These are phyloP conservation scores for Harringtonia aguacate DNA, from an alignment of 2,329 filamentous ascomycete species.

Conservation along the genomic window DNA sequence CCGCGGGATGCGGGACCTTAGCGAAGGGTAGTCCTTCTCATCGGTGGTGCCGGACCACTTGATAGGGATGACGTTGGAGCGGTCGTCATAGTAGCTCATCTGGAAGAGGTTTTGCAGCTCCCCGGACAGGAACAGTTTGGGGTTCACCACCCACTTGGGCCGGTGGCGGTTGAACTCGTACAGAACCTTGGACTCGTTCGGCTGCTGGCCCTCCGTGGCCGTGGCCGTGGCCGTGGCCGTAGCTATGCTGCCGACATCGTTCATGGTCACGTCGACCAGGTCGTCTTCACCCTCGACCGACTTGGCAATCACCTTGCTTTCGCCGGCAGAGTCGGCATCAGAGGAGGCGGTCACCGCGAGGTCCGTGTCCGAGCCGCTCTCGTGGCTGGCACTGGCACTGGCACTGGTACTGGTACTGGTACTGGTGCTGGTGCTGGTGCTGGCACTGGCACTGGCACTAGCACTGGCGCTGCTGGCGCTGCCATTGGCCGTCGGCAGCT, in stretches of 20 bases:
- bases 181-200: conserved; percentile 20
- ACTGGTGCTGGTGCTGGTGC: background rate
- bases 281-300: conserved; percentile 86
- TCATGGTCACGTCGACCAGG: conserved; percentile 83
- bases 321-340: conserved; percentile 55
- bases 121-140: conserved; percentile 46
- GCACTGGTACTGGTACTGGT: background rate
- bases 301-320: conserved; percentile 60
- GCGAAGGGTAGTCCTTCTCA: conserved; percentile 44
- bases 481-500: too few relatives aligned
- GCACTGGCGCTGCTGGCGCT: background rate
- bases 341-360: conserved; percentile 54
- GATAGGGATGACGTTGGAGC: conserved; percentile 51
- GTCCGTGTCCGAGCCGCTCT: conserved; percentile 46
- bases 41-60: conserved; percentile 57
- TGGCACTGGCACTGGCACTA: background rate
- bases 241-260: conserved; percentile 34
- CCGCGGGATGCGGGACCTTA: conserved; percentile 34
- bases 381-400: background rate
- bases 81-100: conserved; percentile 53
- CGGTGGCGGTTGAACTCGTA: conserved; percentile 37
- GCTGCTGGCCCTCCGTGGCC: too few relatives aligned
- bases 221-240: background rate
- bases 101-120: conserved; percentile 65
- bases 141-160: conserved; percentile 40